These are phyloP conservation scores for Chlorella sorokiniana DNA, from an alignment of 139 green algal species.

Conservation along the genomic window DNA sequence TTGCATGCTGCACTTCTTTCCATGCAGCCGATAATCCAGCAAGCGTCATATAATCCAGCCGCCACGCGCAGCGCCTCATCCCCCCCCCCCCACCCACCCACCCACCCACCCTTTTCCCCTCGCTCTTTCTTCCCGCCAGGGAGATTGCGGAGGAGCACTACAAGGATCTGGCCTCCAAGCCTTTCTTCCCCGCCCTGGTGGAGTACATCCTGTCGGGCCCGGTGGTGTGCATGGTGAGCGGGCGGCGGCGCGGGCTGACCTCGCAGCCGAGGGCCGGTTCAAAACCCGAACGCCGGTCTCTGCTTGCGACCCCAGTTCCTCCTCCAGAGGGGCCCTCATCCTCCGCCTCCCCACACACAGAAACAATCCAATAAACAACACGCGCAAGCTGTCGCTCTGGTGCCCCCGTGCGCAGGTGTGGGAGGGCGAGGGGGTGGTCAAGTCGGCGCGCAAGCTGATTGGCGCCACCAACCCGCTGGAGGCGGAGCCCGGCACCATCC, in stretches of 20 bases:
- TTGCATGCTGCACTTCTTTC: no score
- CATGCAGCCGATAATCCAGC: no score
- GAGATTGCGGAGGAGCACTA: slow-evolving; percentile 93
- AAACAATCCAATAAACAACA: not conserved
- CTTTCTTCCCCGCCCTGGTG: slow-evolving; percentile 95
- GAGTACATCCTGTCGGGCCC: slow-evolving; percentile 97
- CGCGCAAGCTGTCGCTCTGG: no score
- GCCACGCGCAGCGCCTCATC: no score
- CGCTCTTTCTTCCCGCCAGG: not conserved
- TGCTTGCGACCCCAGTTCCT: no score
- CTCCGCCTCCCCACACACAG: not conserved
- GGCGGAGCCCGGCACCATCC: slow-evolving; percentile 94
- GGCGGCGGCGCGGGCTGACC: no score
- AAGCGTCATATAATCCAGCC: no score
- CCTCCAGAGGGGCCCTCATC: no score
- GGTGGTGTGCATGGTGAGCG: slow-evolving; percentile 95
- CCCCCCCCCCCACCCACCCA: no score
- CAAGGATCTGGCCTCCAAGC: slow-evolving; percentile 90
- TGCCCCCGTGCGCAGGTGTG: slow-evolving; percentile 71
- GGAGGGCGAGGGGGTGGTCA: slow-evolving; percentile 95
- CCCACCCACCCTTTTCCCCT: not conserved
- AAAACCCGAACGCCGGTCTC: no score
- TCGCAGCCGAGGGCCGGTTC: no score
- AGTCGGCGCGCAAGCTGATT: slow-evolving; percentile 79
- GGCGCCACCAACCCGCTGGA: slow-evolving; percentile 90